phyloP scores from a whole-genome alignment of 2,329 filamentous ascomycete species.

The Cytospora chrysosperma region DNA sequence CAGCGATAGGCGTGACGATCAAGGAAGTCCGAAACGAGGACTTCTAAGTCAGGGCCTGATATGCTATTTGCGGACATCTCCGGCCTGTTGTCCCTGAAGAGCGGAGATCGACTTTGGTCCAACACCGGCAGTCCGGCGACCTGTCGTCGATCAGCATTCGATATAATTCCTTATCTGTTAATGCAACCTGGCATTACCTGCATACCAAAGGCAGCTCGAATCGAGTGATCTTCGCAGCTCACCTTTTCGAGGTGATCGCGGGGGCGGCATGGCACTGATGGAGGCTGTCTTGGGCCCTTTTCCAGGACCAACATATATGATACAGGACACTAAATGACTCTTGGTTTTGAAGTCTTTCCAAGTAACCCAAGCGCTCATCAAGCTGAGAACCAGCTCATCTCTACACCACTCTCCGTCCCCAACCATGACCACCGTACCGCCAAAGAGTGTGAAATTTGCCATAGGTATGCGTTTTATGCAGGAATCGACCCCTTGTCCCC shows the following conservation, averaged over 20 bases:
- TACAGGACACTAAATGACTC: neutral
- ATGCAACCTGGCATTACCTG: neutral
- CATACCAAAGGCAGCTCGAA: constrained; percentile 5
- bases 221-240: constrained; percentile 2
- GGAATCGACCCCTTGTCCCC: neutral
- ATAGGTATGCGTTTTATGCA: constrained; percentile 3
- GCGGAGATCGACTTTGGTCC: neutral
- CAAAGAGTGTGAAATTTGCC: constrained; percentile 20
- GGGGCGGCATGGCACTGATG: neutral
- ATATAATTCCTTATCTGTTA: too few relatives aligned
- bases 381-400: neutral
- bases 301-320: neutral
- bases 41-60: neutral
- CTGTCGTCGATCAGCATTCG: too few relatives aligned
- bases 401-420: neutral
- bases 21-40: neutral
- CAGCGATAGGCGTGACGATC: neutral
- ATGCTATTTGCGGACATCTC: neutral
- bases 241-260: neutral
- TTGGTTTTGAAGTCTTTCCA: neutral
- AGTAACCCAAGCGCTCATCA: neutral
- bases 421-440: neutral
- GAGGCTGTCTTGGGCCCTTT: neutral
- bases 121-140: neutral
- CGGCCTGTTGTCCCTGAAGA: neutral